These are phyloP conservation scores for Rhexocercosporidium sp. DNA, from an alignment of 2,329 filamentous ascomycete genomes.

Conservation along the genomic window DNA sequence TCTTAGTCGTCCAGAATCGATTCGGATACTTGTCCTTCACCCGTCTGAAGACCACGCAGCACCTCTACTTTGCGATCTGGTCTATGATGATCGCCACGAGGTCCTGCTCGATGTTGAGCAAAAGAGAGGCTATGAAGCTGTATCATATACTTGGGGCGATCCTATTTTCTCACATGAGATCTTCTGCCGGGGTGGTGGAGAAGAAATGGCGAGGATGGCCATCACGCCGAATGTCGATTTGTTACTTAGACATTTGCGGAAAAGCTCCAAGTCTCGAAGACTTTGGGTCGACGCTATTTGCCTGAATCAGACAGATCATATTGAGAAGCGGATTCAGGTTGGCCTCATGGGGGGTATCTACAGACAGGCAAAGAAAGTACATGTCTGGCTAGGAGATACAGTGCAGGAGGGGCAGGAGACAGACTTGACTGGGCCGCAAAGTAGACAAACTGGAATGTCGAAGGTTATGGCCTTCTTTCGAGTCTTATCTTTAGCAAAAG, in stretches of 20 bases:
- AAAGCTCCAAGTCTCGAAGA: not conserved
- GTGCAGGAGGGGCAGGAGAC: not conserved
- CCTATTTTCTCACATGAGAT: not conserved
- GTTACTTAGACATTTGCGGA: not conserved
- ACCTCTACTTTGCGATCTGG: not conserved
- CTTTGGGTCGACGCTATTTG: conserved; percentile 22
- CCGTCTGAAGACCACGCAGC: not conserved
- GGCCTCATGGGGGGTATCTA: conserved; percentile 19
- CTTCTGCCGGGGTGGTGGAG: not conserved
- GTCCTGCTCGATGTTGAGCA: not conserved
- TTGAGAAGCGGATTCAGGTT: conserved; percentile 37
- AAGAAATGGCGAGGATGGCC: not conserved
- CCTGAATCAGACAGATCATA: conserved; percentile 46
- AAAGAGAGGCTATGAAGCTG: not conserved
- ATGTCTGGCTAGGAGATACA: conserved; percentile 14
- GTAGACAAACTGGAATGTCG: not conserved
- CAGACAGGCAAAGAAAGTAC: conserved; percentile 2
- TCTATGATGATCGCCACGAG: not conserved
- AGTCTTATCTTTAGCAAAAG: not conserved
- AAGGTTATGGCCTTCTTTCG: not conserved
- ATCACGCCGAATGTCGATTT: not conserved
- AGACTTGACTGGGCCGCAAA: not conserved
- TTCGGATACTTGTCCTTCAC: not conserved
- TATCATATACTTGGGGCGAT: conserved; percentile 1
- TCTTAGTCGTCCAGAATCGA: not conserved